A percentile compares a stretch with the other conserved stretches of the same genome.
Conservation (phyloP, 257 asterid species). For the Anisodus acutangulus region DNA sequence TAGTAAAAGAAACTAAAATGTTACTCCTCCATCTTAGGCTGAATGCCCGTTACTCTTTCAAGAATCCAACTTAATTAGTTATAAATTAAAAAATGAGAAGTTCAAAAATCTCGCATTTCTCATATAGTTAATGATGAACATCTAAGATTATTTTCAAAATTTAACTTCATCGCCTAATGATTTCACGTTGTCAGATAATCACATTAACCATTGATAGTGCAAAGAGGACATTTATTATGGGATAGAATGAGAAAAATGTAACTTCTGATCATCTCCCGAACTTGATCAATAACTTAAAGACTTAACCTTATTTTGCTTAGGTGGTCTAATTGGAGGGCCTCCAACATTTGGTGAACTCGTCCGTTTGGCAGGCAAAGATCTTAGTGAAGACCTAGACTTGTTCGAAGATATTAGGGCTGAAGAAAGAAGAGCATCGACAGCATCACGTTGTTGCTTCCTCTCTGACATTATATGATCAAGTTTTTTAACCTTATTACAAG, state of each 20-base stretch:
- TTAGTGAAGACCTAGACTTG: slow-evolving; percentile 59
- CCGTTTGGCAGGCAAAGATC: slow-evolving; percentile 57
- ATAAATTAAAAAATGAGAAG: background rate
- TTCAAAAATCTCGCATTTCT: background rate
- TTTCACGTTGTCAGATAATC: background rate
- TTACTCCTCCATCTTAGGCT: background rate
- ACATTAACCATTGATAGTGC: background rate
- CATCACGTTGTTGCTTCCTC: slow-evolving; percentile 91
- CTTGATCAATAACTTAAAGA: background rate
- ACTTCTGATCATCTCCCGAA: background rate
- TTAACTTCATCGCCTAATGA: background rate
- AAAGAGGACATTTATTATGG: background rate
- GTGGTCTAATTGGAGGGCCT: slow-evolving; percentile 48
- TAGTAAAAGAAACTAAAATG: no score
- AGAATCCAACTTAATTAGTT: slow-evolving; percentile 7
- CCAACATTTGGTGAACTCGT: slow-evolving; percentile 37
- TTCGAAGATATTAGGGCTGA: slow-evolving; percentile 89
- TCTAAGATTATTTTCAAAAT: background rate
- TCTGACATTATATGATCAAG: slow-evolving; percentile 48
- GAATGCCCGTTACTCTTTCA: background rate
- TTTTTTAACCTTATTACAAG: slow-evolving; percentile 47
- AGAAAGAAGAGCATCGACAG: slow-evolving; percentile 91
- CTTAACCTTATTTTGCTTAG: slow-evolving; percentile 57
- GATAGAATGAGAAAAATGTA: background rate
- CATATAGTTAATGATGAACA: background rate